These are phyloP conservation scores for Protomyces inundatus DNA, from an alignment of 1,139 yeast species.

Conservation along the genomic window DNA sequence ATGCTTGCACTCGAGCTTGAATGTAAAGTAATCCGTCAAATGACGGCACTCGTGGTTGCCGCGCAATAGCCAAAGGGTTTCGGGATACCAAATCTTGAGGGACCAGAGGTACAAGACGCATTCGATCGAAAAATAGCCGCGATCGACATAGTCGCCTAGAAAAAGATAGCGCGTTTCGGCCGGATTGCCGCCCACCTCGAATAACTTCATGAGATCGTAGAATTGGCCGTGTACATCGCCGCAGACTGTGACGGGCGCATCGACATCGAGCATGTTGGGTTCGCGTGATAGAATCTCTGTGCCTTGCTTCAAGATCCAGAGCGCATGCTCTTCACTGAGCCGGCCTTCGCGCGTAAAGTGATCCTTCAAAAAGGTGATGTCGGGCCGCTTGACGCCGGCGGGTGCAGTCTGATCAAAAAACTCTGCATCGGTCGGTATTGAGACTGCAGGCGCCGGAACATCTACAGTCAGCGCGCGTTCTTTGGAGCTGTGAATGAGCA, in stretches of 20 bases:
- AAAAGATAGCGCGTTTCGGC: slow-evolving; percentile 56
- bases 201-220: slow-evolving; percentile 81
- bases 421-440: slow-evolving; percentile 61
- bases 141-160: slow-evolving; percentile 91
- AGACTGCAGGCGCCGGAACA: slow-evolving; percentile 65
- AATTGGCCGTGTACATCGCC: slow-evolving; percentile 97
- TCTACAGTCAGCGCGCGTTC: slow-evolving; percentile 25
- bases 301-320: slow-evolving; percentile 63
- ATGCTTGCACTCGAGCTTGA: slow-evolving; percentile 82
- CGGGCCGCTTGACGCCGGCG: slow-evolving; percentile 45
- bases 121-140: slow-evolving; percentile 90
- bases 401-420: slow-evolving; percentile 52
- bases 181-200: slow-evolving; percentile 94
- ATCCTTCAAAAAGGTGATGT: slow-evolving; percentile 61
- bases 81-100: slow-evolving; percentile 71
- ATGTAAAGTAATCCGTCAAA: slow-evolving; percentile 88
- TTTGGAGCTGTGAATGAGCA: too few relatives aligned
- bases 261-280: slow-evolving; percentile 73
- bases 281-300: slow-evolving; percentile 62
- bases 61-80: slow-evolving; percentile 72
- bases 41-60: slow-evolving; percentile 97
- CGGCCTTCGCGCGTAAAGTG: slow-evolving; percentile 83
- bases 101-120: slow-evolving; percentile 76
- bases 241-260: slow-evolving; percentile 93
- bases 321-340: slow-evolving; percentile 64